Evolutionary conservation across 371 early-diverging fungal species (phyloP).

Genomic region (Mortierella sp.): DNA sequence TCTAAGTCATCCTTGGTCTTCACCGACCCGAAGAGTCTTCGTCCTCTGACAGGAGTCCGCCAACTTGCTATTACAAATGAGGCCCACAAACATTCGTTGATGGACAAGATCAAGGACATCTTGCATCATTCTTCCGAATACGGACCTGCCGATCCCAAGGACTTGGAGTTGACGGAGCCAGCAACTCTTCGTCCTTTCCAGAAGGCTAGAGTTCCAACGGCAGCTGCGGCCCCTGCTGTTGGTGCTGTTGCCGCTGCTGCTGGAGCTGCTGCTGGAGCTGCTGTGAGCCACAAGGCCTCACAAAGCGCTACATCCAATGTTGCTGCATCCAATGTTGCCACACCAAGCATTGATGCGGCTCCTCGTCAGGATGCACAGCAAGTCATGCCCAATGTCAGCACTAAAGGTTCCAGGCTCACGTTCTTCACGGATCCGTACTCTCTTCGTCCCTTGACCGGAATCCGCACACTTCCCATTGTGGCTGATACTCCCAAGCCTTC

Average conservation of each 20-base stretch:
- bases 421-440: slow-evolving; percentile 3
- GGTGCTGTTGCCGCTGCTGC: neutral
- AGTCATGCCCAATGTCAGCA: neutral
- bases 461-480: neutral
- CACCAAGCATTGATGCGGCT: too few relatives aligned
- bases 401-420: neutral
- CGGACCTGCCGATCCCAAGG: slow-evolving; percentile 4
- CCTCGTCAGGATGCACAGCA: neutral
- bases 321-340: too few relatives aligned
- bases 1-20: too few relatives aligned
- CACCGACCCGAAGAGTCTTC: too few relatives aligned
- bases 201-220: neutral
- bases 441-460: neutral
- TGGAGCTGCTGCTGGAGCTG: neutral
- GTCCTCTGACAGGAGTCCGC: too few relatives aligned
- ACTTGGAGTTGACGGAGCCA: neutral
- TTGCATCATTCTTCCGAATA: neutral
- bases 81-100: too few relatives aligned
- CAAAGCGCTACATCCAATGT: neutral
- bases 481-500: neutral
- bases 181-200: too few relatives aligned
- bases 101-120: too few relatives aligned
- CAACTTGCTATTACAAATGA: too few relatives aligned
- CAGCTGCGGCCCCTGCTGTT: neutral
- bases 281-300: neutral